Base-by-base conservation (phyloP, 768 basidiomycete species). In the Boletus tomentosulus region DNA sequence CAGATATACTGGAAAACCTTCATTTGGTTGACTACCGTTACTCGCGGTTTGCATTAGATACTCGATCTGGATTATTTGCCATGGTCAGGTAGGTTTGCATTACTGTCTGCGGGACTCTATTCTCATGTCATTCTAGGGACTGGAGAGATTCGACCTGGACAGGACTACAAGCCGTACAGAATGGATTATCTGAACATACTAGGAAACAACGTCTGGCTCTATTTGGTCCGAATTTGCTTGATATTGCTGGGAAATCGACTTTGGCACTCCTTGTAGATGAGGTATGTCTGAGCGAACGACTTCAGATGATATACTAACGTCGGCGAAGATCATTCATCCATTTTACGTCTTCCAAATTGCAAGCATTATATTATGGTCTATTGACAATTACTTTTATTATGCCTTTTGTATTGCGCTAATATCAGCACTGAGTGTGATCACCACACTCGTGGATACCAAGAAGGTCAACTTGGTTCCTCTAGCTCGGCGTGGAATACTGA, bases 281-380 rank as follows among this genome's bases (percentile, higher is more conserved):
- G 80, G 93, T 92, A 68, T 50, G 73, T 65, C 35, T 24, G n/a
- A 15, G 50, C 13, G 35, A n/a, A 10, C 35, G 12, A 48, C 19
- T 33, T 15, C 22, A 30, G 28, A 44, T 37, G 8, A 34, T 44
- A 16, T 53, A 10, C 50, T 60, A 48, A 58, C 39, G 13, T 53
- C 6, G 25, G 39, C 30, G 33, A 57, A 86, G 92, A 83, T 97
- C 43, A 87, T 98, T 37, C 96, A 98, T 66, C 97, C 97, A 1
- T 98, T 98, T 72, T 98, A 98, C 66, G 87, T 99, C 51, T 99
- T 99, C 66, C 97, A 99, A 78, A 86, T 98, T 59, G 92, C 92
- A 47, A 97, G 93, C 59, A 89, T 98, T 60, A 74, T 90, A 37
- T 74, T 99, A 6, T 99, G 97, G 97, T 88, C 89, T 2, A 63